These are phyloP conservation scores for Exophiala sp. DNA, from an alignment of 2,329 filamentous ascomycete species.

Conservation along the genomic window DNA sequence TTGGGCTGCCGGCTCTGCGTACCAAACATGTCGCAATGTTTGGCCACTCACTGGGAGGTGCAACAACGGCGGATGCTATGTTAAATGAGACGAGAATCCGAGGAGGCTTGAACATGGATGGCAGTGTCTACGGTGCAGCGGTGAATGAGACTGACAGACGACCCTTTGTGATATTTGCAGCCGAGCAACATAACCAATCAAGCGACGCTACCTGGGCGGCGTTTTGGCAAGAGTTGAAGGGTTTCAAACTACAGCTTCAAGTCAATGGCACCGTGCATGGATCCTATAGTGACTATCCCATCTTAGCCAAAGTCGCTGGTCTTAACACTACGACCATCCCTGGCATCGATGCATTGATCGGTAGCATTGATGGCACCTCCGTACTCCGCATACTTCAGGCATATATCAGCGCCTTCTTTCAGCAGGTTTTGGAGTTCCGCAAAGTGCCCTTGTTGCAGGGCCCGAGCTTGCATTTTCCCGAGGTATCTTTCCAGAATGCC, in stretches of 20 bases:
- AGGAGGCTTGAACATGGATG: conserved; percentile 37
- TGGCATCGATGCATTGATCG: conserved; percentile 9
- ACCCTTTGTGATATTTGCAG: conserved; percentile 22
- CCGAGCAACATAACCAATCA: conserved; percentile 15
- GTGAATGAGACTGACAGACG: conserved; percentile 9
- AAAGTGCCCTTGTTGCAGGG: conserved; percentile 16
- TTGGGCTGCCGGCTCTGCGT: conserved; percentile 12
- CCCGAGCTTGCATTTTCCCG: conserved; percentile 22
- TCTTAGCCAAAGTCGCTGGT: conserved; percentile 17
- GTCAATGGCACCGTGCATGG: conserved; percentile 18
- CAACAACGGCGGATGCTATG: conserved; percentile 30
- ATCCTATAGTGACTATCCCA: conserved; percentile 20
- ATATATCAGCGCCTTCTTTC: conserved; percentile 25
- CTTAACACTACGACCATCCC: conserved; percentile 8
- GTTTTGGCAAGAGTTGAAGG: conserved; percentile 21
- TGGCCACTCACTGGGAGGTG: conserved; percentile 39
- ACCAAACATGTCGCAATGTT: conserved; percentile 24
- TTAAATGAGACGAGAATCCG: conserved; percentile 27
- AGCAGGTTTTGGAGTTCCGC: conserved; percentile 14
- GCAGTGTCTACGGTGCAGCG: conserved; percentile 29
- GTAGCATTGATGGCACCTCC: conserved; percentile 19
- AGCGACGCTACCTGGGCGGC: conserved; percentile 20
- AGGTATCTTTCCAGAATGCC: conserved; percentile 15
- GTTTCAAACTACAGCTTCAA: conserved; percentile 20
- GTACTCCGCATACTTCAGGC: conserved; percentile 16